Evolutionary conservation across 768 basidiomycete genomes (phyloP).

Genomic region (Suillus placidus): DNA sequence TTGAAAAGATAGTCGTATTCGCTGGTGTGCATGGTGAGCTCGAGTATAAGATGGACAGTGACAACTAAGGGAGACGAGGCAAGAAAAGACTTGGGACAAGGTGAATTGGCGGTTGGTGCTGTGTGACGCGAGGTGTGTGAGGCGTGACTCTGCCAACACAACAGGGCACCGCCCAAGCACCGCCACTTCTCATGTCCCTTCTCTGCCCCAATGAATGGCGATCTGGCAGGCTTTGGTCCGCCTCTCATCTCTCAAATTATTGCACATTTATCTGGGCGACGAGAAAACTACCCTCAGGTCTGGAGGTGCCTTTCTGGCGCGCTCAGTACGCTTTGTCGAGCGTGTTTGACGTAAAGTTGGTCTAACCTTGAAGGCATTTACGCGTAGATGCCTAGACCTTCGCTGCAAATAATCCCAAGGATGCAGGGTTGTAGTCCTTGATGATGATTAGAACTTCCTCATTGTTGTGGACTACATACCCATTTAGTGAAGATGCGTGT

Average conservation of each 20-base stretch:
- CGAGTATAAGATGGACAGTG: constrained; percentile 22
- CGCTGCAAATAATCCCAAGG: neutral
- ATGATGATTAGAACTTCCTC: neutral
- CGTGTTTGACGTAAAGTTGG: neutral
- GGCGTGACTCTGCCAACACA: constrained; percentile 32
- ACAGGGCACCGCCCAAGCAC: constrained; percentile 28
- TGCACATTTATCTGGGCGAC: constrained; percentile 1
- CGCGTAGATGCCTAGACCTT: neutral
- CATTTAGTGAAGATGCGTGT: constrained; percentile 3
- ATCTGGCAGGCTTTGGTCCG: neutral
- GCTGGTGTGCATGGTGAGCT: constrained; percentile 77
- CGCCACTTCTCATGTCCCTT: constrained; percentile 5
- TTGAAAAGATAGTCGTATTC: constrained; percentile 97
- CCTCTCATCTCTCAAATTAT: neutral
- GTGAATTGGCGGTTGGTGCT: constrained; percentile 35
- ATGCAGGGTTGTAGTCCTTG: neutral
- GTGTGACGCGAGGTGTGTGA: constrained; percentile 36
- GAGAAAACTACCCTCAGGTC: neutral
- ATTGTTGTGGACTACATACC: neutral
- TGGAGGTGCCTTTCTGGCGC: too few species aligned
- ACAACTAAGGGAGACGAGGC: constrained; percentile 32
- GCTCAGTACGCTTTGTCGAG: neutral
- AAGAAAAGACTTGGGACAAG: constrained; percentile 41
- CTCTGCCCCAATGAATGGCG: constrained; percentile 4
- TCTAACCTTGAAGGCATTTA: neutral